These are phyloP conservation scores for Torrubiella hemipterigena DNA, from an alignment of 2,329 filamentous ascomycete genomes.

Conservation along the genomic window DNA sequence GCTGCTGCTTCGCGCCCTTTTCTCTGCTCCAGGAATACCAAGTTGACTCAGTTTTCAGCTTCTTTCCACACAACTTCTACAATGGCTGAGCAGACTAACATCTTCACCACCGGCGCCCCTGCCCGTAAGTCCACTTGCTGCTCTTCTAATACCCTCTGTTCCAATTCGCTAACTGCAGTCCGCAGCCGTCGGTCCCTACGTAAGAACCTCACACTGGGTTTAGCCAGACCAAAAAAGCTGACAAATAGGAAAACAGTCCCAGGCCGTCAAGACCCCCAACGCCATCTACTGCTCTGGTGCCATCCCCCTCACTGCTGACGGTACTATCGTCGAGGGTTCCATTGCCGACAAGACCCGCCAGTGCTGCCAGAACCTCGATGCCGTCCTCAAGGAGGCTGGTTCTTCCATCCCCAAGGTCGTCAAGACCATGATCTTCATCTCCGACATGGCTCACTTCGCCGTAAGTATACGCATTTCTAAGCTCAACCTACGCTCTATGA, in stretches of 20 bases:
- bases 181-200: slow-evolving; percentile 51
- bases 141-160: background rate
- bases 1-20: slow-evolving; percentile 2
- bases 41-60: slow-evolving; percentile 19
- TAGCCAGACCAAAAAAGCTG: slow-evolving; percentile 7
- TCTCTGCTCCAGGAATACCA: slow-evolving; percentile 6
- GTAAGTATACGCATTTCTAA: slow-evolving; percentile 20
- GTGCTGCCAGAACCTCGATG: slow-evolving; percentile 66
- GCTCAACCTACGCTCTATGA: slow-evolving; percentile 3
- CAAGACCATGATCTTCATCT: slow-evolving; percentile 86
- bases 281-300: slow-evolving; percentile 59
- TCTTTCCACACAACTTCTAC: slow-evolving; percentile 20
- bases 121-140: slow-evolving; percentile 31
- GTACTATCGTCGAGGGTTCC: slow-evolving; percentile 43
- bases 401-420: slow-evolving; percentile 70
- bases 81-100: slow-evolving; percentile 34
- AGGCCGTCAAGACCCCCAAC: slow-evolving; percentile 53
- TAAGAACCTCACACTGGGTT: slow-evolving; percentile 21
- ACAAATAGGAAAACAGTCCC: slow-evolving; percentile 32
- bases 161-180: slow-evolving; percentile 4
- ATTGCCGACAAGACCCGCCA: slow-evolving; percentile 52
- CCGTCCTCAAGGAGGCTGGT: slow-evolving; percentile 72
- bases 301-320: slow-evolving; percentile 54
- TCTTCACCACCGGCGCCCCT: slow-evolving; percentile 48
- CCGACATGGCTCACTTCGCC: slow-evolving; percentile 81